Evolutionary conservation across 1,284 basidiomycete species (phyloP).

Genomic region (Ceratobasidium sp.): DNA sequence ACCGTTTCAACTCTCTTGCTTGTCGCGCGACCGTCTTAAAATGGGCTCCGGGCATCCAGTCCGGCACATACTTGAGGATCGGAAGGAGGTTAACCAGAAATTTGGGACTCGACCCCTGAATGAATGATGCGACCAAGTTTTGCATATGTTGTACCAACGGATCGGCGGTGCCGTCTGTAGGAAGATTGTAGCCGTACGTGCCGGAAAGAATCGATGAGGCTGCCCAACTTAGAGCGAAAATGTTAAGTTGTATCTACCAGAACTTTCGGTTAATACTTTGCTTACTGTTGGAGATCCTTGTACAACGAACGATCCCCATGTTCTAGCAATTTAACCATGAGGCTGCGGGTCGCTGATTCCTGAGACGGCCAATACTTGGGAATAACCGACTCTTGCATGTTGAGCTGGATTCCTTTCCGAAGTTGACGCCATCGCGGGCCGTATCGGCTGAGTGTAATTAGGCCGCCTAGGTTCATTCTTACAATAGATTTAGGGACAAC

Average conservation of each 20-base stretch:
- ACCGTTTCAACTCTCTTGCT: background rate
- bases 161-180: conserved; percentile 2
- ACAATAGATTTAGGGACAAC: background rate
- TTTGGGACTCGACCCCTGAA: background rate
- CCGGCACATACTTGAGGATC: conserved; percentile 23
- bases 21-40: conserved; percentile 27
- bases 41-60: conserved; percentile 42
- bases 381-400: conserved; percentile 37
- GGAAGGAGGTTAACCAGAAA: conserved; percentile 39
- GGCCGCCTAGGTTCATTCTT: conserved; percentile 31
- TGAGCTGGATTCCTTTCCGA: conserved; percentile 23
- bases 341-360: conserved; percentile 4
- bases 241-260: too few relatives aligned
- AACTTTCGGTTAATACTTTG: too few relatives aligned
- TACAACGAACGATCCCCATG: conserved; percentile 16
- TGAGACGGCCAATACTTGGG: conserved; percentile 33
- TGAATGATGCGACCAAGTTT: background rate
- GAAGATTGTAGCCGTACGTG: conserved; percentile 36
- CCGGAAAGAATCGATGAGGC: conserved; percentile 27
- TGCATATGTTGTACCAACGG: conserved; percentile 24
- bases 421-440: conserved; percentile 40
- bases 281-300: conserved; percentile 37
- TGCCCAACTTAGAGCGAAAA: conserved; percentile 39
- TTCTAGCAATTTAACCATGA: conserved; percentile 14
- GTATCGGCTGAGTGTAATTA: conserved; percentile 13